Evolutionary conservation across 1,284 basidiomycete species (phyloP).

Genomic region (Cryptococcus wingfieldii): DNA sequence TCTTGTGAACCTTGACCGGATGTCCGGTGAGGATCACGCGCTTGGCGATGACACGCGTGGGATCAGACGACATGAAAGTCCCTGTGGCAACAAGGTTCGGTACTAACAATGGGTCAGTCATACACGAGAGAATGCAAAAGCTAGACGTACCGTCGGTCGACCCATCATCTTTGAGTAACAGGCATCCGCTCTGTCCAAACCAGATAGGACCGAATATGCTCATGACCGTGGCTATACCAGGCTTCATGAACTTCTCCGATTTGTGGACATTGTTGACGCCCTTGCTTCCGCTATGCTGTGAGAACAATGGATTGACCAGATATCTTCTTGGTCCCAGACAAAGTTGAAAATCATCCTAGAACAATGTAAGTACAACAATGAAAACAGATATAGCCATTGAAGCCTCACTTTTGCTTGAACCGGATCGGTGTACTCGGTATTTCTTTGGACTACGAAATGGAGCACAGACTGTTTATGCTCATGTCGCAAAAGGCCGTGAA

Average conservation of each 20-base stretch:
- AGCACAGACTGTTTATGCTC: conserved; percentile 94
- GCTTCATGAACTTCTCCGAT: conserved; percentile 86
- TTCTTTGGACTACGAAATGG: conserved; percentile 89
- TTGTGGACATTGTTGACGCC: conserved; percentile 97
- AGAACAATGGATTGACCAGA: conserved; percentile 80
- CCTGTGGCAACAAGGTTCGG: conserved; percentile 88
- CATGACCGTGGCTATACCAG: conserved; percentile 72
- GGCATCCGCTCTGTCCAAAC: conserved; percentile 79
- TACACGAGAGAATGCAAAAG: not conserved
- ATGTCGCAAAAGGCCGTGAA: conserved; percentile 85
- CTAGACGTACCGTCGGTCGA: conserved; percentile 58
- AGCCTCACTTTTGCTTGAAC: conserved; percentile 80
- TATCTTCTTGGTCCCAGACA: conserved; percentile 85
- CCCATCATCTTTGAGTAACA: conserved; percentile 64
- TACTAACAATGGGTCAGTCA: conserved; percentile 49
- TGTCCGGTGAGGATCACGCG: conserved; percentile 90
- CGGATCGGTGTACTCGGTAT: conserved; percentile 86
- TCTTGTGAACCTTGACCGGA: conserved; percentile 96
- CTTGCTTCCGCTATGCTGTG: conserved; percentile 86
- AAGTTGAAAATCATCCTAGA: conserved; percentile 77
- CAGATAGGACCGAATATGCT: conserved; percentile 84
- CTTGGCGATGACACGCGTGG: conserved; percentile 87
- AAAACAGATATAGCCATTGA: not conserved
- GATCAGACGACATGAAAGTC: conserved; percentile 80
- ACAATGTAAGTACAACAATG: conserved; percentile 1